Evolutionary conservation across 176 grass and related monocot genomes (phyloP).

Genomic region (Avena sativa): DNA sequence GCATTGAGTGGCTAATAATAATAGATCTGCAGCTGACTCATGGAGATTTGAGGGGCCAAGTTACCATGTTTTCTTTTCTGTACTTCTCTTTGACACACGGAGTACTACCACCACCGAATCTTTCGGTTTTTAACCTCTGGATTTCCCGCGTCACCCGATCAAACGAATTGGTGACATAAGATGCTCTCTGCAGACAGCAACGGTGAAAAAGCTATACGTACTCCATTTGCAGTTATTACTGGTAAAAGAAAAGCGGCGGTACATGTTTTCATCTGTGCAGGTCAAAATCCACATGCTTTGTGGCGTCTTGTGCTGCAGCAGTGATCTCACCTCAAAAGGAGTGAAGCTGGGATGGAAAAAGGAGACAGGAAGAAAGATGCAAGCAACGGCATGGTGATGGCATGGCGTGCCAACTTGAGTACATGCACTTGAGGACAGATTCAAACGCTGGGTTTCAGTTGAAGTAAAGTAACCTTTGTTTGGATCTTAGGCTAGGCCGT

Average conservation of each 20-base stretch:
- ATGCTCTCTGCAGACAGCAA: constrained; percentile 8
- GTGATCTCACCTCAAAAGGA: constrained; percentile 36
- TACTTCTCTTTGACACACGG: constrained; percentile 17
- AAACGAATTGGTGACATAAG: constrained; percentile 4
- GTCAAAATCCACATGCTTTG: constrained; percentile 1
- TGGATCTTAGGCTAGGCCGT: neutral
- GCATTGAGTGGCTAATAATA: constrained; percentile 13
- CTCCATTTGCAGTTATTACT: neutral
- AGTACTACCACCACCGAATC: neutral
- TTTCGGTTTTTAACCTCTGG: neutral
- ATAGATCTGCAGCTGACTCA: neutral
- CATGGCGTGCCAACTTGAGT: constrained; percentile 24
- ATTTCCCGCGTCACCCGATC: constrained; percentile 20
- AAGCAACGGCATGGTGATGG: neutral
- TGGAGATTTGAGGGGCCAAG: neutral
- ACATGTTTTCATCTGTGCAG: neutral
- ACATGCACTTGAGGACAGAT: neutral
- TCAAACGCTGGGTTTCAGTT: constrained; percentile 2
- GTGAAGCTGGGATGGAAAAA: constrained; percentile 21
- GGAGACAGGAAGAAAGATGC: constrained; percentile 22
- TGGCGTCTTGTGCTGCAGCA: neutral
- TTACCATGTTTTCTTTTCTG: neutral
- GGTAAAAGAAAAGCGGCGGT: neutral
- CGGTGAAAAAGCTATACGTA: neutral
- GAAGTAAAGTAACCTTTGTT: constrained; percentile 15